Conservation (phyloP, 495 filamentous ascomycete genomes). For the Thermothielavioides terrestris region DNA sequence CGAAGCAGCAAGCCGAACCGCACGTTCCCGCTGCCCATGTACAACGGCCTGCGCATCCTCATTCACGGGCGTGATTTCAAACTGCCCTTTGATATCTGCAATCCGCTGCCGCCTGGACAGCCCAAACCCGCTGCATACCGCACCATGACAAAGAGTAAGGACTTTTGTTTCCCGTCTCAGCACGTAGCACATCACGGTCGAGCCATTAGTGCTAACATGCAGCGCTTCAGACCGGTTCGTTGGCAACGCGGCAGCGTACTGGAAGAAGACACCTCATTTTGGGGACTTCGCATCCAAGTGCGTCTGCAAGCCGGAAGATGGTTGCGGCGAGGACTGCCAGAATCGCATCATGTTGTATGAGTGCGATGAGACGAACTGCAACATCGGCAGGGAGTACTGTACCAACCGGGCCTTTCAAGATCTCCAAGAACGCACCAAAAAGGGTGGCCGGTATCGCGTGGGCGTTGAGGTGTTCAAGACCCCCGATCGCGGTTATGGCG, state of each 20-base stretch:
- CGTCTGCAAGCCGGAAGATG: constrained; percentile 65
- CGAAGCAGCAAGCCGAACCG: constrained; percentile 32
- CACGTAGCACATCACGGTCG: too few species aligned
- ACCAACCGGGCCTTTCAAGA: constrained; percentile 80
- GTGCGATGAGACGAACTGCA: constrained; percentile 86
- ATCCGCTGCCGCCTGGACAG: constrained; percentile 73
- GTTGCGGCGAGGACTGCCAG: constrained; percentile 82
- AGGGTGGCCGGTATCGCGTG: constrained; percentile 73
- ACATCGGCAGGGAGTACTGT: constrained; percentile 59
- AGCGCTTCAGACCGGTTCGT: constrained; percentile 92
- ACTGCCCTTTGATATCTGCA: constrained; percentile 82
- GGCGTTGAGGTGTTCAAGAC: constrained; percentile 96
- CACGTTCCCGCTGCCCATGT: constrained; percentile 37
- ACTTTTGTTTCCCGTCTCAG: too few species aligned
- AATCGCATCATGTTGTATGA: constrained; percentile 97
- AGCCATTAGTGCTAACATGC: too few species aligned
- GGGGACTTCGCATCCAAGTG: constrained; percentile 68
- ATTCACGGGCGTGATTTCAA: constrained; percentile 68
- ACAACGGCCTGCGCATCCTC: constrained; percentile 45
- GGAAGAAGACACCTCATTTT: constrained; percentile 69
- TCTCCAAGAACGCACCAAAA: constrained; percentile 64
- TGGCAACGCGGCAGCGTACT: constrained; percentile 74
- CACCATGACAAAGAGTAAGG: constrained; percentile 75
- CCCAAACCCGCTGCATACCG: constrained; percentile 86
- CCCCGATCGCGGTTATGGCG: constrained; percentile 76